Conservation (phyloP, 345 rosid genomes). For the Trapa bicornis region DNA sequence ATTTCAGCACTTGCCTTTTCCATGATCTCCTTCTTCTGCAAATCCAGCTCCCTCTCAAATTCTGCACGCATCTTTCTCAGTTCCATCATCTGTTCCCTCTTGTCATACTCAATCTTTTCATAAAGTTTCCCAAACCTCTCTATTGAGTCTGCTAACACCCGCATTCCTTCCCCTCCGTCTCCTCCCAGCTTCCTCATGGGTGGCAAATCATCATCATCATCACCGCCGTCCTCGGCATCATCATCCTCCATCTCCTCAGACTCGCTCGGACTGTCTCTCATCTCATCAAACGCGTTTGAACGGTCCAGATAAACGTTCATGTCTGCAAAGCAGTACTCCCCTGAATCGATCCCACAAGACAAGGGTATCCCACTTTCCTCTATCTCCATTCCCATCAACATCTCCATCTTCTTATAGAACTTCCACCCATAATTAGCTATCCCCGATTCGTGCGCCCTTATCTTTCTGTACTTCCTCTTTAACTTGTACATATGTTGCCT, state of each 20-base stretch:
- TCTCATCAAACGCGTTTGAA: slow-evolving; percentile 44
- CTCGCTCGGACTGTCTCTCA: slow-evolving; percentile 51
- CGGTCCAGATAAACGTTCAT: slow-evolving; percentile 37
- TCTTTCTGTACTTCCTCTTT: slow-evolving; percentile 40
- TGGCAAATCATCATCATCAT: slow-evolving; percentile 18
- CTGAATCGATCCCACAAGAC: slow-evolving; percentile 51
- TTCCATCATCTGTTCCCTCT: slow-evolving; percentile 50
- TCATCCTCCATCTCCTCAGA: slow-evolving; percentile 26
- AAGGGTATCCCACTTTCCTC: slow-evolving; percentile 22
- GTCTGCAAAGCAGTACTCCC: slow-evolving; percentile 43
- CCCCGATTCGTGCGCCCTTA: slow-evolving; percentile 21
- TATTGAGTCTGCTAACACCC: slow-evolving; percentile 37
- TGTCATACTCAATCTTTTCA: slow-evolving; percentile 46
- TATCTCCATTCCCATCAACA: slow-evolving; percentile 24
- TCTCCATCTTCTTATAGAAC: slow-evolving; percentile 39
- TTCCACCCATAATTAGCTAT: slow-evolving; percentile 26
- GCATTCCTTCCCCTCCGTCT: slow-evolving; percentile 19
- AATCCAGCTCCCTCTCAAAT: slow-evolving; percentile 34
- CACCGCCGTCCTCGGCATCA: slow-evolving; percentile 20
- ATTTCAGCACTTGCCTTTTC: slow-evolving; percentile 39
- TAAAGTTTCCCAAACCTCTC: slow-evolving; percentile 41
- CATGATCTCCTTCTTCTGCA: slow-evolving; percentile 45
- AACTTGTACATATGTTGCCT: slow-evolving; percentile 30
- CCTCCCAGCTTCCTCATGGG: slow-evolving; percentile 11
- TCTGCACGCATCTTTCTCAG: slow-evolving; percentile 40